Conservation (phyloP, 768 basidiomycete genomes). For the Serendipita sp. region DNA sequence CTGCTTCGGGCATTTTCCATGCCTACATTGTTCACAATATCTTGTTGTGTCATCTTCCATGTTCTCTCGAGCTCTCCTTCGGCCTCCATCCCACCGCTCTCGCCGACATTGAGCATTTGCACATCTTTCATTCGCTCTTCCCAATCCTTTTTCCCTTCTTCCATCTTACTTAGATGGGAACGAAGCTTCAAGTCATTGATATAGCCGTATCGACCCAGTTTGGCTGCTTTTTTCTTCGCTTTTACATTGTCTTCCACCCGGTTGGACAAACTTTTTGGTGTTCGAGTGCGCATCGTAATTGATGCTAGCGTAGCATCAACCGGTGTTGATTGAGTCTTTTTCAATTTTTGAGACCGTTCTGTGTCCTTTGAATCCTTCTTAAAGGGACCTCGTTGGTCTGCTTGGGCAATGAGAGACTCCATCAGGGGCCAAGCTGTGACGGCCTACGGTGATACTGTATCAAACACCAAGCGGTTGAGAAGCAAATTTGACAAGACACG, state of each 20-base stretch:
- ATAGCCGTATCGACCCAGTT: conserved; percentile 30
- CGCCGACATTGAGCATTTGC: conserved; percentile 50
- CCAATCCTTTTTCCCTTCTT: conserved; percentile 42
- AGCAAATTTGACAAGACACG: no score
- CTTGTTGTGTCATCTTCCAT: conserved; percentile 72
- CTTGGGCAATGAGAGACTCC: conserved; percentile 60
- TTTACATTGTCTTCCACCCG: conserved; percentile 32
- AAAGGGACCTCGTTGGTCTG: conserved; percentile 25
- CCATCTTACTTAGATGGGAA: conserved; percentile 45
- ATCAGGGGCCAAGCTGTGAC: conserved; percentile 20
- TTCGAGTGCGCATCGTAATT: conserved; percentile 36
- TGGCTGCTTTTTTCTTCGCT: conserved; percentile 22
- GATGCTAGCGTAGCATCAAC: conserved; percentile 38
- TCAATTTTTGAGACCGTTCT: conserved; percentile 18
- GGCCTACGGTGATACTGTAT: no score
- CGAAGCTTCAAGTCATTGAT: conserved; percentile 63
- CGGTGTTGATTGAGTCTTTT: conserved; percentile 12
- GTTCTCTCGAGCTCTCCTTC: conserved; percentile 76
- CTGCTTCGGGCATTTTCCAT: conserved; percentile 60
- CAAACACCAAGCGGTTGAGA: no score
- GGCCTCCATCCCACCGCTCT: conserved; percentile 53
- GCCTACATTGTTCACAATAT: conserved; percentile 46
- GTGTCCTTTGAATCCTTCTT: conserved; percentile 3
- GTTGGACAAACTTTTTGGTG: conserved; percentile 45
- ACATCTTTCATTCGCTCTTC: conserved; percentile 51